Evolutionary conservation across 2,329 filamentous ascomycete genomes (phyloP).

Genomic region (Fusarium denticulatum): DNA sequence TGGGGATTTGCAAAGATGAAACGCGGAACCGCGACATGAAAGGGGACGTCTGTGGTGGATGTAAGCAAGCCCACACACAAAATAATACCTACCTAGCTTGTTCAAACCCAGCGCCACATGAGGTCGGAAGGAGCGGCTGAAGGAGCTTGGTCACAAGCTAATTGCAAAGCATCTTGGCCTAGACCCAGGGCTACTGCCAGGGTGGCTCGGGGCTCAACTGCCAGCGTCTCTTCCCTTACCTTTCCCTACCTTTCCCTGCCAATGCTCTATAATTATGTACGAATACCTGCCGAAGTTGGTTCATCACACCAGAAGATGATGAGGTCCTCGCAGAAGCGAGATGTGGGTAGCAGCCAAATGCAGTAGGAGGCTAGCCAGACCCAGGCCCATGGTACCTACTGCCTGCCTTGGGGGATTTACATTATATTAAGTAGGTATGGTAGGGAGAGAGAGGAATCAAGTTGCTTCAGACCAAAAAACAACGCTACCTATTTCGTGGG

Average conservation of each 20-base stretch:
- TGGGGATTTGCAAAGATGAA: conserved; percentile 26
- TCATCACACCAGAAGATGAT: not conserved
- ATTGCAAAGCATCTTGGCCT: conserved; percentile 4
- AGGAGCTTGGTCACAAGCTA: conserved; percentile 17
- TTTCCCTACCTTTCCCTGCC: not conserved
- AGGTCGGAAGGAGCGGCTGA: conserved; percentile 25
- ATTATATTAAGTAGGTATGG: not conserved
- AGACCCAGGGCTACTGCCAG: conserved; percentile 1
- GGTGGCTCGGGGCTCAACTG: not conserved
- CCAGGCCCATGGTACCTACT: not conserved
- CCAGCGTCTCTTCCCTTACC: not conserved
- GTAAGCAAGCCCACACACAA: conserved; percentile 2
- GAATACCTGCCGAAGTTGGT: not conserved
- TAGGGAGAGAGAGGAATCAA: not conserved
- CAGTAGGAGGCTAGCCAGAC: conserved; percentile 8
- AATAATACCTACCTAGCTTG: not conserved
- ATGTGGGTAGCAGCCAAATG: conserved; percentile 1
- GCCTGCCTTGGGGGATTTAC: not conserved
- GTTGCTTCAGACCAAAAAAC: not conserved
- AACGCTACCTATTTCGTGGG: not conserved
- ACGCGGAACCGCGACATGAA: conserved; percentile 8
- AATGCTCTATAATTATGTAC: not conserved
- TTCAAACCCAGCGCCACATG: conserved; percentile 9
- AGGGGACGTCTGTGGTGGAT: not conserved
- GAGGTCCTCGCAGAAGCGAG: not conserved